Conservation (phyloP, 768 basidiomycete genomes). For the Dictyophora rubrovolvata region DNA sequence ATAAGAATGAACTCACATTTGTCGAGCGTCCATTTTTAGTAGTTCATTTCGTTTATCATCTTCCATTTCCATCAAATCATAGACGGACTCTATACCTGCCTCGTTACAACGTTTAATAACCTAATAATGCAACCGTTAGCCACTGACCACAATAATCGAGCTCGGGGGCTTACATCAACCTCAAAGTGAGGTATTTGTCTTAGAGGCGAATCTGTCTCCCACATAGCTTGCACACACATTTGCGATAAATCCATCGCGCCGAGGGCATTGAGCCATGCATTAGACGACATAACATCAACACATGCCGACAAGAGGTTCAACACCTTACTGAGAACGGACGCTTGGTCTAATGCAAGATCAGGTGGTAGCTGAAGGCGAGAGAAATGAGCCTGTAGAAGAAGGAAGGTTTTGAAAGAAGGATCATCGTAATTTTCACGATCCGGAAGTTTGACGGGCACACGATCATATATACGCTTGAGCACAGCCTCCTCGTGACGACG, state of each 20-base stretch:
- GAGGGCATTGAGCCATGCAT: slow-evolving; percentile 87
- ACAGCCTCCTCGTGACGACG: slow-evolving; percentile 84
- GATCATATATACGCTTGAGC: slow-evolving; percentile 86
- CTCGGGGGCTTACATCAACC: slow-evolving; percentile 46
- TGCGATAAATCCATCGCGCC: slow-evolving; percentile 97
- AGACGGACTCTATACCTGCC: slow-evolving; percentile 77
- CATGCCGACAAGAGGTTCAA: slow-evolving; percentile 87
- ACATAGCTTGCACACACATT: slow-evolving; percentile 97
- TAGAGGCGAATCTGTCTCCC: slow-evolving; percentile 93
- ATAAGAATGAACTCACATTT: slow-evolving; percentile 62
- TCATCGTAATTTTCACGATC: slow-evolving; percentile 77
- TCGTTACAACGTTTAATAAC: slow-evolving; percentile 78
- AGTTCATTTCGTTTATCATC: slow-evolving; percentile 77
- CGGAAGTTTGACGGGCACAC: slow-evolving; percentile 87
- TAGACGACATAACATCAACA: slow-evolving; percentile 97
- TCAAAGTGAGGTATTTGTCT: slow-evolving; percentile 98
- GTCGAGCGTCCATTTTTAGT: slow-evolving; percentile 71
- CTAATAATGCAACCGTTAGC: slow-evolving; percentile 24
- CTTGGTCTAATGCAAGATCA: slow-evolving; percentile 89
- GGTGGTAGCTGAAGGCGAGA: slow-evolving; percentile 85
- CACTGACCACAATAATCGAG: background rate
- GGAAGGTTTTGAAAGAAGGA: slow-evolving; percentile 97
- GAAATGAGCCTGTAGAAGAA: slow-evolving; percentile 94
- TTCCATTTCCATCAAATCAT: slow-evolving; percentile 98
- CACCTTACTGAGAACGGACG: slow-evolving; percentile 78